These are phyloP conservation scores for Boehmeria nivea DNA, from an alignment of 306 rosid genomes.

Conservation along the genomic window DNA sequence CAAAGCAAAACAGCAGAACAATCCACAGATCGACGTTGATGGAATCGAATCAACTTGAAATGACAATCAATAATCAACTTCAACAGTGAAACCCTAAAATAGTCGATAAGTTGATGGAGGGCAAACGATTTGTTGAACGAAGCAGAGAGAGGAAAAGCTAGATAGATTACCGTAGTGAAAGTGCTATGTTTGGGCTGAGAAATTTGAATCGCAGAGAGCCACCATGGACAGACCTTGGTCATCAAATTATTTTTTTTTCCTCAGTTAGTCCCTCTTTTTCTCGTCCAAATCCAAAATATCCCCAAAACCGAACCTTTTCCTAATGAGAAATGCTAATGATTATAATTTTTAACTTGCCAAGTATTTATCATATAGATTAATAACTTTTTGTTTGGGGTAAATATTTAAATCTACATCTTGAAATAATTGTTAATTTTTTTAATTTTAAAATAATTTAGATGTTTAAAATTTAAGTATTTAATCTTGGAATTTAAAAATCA, in stretches of 20 bases:
- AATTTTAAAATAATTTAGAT: no score
- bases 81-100: slow-evolving; percentile 13
- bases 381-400: no score
- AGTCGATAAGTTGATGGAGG: slow-evolving; percentile 2
- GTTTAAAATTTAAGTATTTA: no score
- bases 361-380: no score
- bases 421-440: no score
- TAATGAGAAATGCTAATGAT: no score
- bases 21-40: not conserved
- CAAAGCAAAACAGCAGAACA: not conserved
- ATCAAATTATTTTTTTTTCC: slow-evolving; percentile 18
- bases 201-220: slow-evolving; percentile 28
- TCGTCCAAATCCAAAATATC: slow-evolving; percentile 20
- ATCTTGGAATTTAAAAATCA: no score
- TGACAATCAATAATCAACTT: not conserved
- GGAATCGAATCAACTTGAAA: not conserved
- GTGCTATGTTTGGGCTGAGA: slow-evolving; percentile 8
- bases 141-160: no score
- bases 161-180: slow-evolving; percentile 11
- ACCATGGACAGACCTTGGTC: slow-evolving; percentile 27
- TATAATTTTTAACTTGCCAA: no score
- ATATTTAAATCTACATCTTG: no score
- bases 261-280: slow-evolving; percentile 14
- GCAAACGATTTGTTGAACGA: no score
- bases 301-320: slow-evolving; percentile 24